Evolutionary conservation across 2,329 filamentous ascomycete genomes (phyloP), one percentile per base, ranked within the genome.

Genomic region (Alternaria postmessia): DNA sequence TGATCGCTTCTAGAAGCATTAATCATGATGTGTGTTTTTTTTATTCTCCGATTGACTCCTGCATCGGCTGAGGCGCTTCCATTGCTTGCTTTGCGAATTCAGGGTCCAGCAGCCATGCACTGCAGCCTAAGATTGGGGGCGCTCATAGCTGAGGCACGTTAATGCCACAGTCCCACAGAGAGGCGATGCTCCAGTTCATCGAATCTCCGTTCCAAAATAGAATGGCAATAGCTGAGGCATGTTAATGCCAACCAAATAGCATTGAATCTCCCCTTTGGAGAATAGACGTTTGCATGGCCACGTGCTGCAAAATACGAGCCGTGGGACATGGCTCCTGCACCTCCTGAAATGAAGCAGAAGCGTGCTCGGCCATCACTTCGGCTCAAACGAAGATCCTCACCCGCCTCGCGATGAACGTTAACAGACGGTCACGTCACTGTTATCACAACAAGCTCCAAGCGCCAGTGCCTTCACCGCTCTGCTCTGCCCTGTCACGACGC

Each of bases 1-100:
- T 53, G 46, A 20, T n/a, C 46, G 46, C 48, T 72, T 71, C 68
- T 61, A 67, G 69, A 72, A 72, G 62, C 59, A 51, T 39, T 20
- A 48, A 22, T 18, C 9, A 16, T 32, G 12, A 30, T 38, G 12
- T 38, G 12, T 24, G n/a, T 16, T 44, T 44, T 44, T 20, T 26
- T 38, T 59, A 59, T 59, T 55, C 57, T 56, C 57, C 57, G 57
- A 28, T 39, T 52, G 44, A 28, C 51, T 64, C 64, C 59, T 69
- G 68, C 65, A 57, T 66, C 66, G 66, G 64, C 54, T 55, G 46
- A 54, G 49, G 54, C 43, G 43, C 55, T 49, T 62, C 54, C 58
- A 60, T 59, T 49, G n/a, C 36, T 39, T 11, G 5, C n/a, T 24
- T 12, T 20, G 26, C 53, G 7, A 34, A 16, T 55, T 7, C 42